Evolutionary conservation across 2,329 filamentous ascomycete species (phyloP).

Genomic region (Scedosporium apiospermum): DNA sequence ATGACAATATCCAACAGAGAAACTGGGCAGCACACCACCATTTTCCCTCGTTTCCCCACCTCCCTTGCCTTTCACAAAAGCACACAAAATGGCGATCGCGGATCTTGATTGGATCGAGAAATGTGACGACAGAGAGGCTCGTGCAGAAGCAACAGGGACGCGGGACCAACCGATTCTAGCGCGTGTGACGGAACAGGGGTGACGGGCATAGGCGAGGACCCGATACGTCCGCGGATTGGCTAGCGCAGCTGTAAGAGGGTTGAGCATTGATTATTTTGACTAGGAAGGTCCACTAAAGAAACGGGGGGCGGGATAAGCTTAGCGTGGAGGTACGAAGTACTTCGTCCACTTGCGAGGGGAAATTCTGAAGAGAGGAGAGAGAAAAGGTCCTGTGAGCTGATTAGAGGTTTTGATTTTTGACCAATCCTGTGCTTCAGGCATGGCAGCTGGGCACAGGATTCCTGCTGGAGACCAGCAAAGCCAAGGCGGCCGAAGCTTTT

Average conservation of each 20-base stretch:
- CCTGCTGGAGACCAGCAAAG: background rate
- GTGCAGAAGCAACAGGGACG: constrained; percentile 24
- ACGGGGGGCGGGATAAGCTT: background rate
- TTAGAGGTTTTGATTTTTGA: background rate
- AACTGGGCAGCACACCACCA: constrained; percentile 2
- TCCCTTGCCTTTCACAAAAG: background rate
- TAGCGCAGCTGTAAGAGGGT: constrained; percentile 9
- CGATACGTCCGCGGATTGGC: constrained; percentile 21
- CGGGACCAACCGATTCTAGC: constrained; percentile 19
- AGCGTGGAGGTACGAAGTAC: background rate
- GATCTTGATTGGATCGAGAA: constrained; percentile 17
- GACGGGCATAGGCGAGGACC: constrained; percentile 11
- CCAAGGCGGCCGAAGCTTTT: background rate
- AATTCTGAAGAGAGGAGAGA: background rate
- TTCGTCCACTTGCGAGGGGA: background rate
- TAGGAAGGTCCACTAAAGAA: constrained; percentile 1
- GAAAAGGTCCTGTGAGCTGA: background rate
- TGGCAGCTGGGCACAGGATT: background rate
- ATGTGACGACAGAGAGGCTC: constrained; percentile 25
- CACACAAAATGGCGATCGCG: background rate
- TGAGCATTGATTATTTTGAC: constrained; percentile 16
- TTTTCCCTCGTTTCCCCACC: background rate
- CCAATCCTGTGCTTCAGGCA: background rate
- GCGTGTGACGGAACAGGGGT: constrained; percentile 14
- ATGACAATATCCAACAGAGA: background rate